Percentiles rank a stretch among this genome's conserved stretches.
Conservation (phyloP, 176 grass and related monocot species). For the Elaeis guineensis region DNA sequence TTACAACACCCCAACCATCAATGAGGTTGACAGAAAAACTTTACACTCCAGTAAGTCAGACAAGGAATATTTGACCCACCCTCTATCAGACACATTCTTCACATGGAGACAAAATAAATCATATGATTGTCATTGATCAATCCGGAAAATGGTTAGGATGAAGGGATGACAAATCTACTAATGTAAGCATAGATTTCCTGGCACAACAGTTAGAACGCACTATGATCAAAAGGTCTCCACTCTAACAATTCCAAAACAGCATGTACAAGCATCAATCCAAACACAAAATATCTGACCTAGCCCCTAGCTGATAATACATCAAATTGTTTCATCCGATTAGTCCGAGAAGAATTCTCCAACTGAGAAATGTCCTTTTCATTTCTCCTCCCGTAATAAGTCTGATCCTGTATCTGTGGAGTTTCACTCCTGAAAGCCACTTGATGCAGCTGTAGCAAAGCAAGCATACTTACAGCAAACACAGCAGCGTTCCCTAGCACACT, state of each 20-base stretch:
- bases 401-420: constrained; percentile 3
- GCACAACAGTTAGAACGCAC: constrained; percentile 10
- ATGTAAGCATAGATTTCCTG: constrained; percentile 10
- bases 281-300: constrained; percentile 21
- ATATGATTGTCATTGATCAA: too few species aligned
- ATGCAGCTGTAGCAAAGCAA: constrained; percentile 68
- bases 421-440: constrained; percentile 41
- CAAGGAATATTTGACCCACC: too few species aligned
- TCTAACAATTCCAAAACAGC: constrained; percentile 23
- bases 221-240: neutral
- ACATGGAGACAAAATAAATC: too few species aligned
- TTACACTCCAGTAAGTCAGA: too few species aligned
- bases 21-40: too few species aligned
- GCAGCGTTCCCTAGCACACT: constrained; percentile 52
- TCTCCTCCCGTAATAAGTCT: constrained; percentile 26
- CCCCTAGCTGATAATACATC: constrained; percentile 64
- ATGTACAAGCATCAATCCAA: constrained; percentile 16
- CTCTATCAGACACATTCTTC: too few species aligned
- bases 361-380: constrained; percentile 17
- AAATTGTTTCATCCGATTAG: constrained; percentile 36
- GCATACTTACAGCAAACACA: constrained; percentile 71
- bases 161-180: too few species aligned
- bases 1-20: too few species aligned
- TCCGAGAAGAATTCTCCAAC: constrained; percentile 24
- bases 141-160: too few species aligned